Conservation (phyloP, 73 alveolate genomes). For the Paramecium tetraurelia region DNA sequence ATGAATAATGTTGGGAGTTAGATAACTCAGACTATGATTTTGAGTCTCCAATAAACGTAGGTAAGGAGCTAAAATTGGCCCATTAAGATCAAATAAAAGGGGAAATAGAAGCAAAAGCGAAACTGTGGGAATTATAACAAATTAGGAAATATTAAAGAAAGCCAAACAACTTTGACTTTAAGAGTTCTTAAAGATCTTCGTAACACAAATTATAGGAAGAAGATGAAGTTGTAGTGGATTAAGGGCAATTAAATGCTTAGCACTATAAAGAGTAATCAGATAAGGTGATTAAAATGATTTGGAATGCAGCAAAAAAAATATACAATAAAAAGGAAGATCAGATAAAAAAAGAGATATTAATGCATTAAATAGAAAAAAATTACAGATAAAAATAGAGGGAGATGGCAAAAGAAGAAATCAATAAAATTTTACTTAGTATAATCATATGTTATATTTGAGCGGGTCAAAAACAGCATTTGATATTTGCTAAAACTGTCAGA, state of each 20-base stretch:
- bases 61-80: neutral
- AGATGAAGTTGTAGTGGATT: neutral
- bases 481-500: neutral
- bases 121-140: neutral
- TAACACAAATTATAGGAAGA: neutral
- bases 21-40: neutral
- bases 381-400: neutral
- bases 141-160: neutral
- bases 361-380: neutral
- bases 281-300: constrained; percentile 39
- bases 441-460: neutral
- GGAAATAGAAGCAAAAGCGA: neutral
- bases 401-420: neutral
- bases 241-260: neutral
- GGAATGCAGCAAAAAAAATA: constrained; percentile 18
- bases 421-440: neutral
- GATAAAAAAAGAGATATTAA: neutral
- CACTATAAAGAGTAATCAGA: constrained; percentile 19
- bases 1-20: constrained; percentile 1
- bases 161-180: neutral
- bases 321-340: constrained; percentile 9
- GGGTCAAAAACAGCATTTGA: neutral
- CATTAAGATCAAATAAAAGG: neutral
- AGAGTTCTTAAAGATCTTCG: neutral
- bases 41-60: neutral